Evolutionary conservation across 805 yeast genomes (phyloP).

Genomic region (Lipomyces oligophaga): DNA sequence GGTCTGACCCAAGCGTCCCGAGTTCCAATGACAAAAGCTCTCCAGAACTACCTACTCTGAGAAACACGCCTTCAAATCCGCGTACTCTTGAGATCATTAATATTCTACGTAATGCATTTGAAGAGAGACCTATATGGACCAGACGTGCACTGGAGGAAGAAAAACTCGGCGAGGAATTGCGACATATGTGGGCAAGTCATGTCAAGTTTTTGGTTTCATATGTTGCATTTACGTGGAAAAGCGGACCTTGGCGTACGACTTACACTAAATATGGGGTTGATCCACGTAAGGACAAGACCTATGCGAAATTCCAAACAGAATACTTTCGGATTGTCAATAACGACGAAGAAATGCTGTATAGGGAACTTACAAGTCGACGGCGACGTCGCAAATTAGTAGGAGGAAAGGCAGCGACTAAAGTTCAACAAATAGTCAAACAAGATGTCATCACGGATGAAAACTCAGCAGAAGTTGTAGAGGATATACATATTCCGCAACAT

Average conservation of each 20-base stretch:
- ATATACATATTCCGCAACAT: constrained; percentile 40
- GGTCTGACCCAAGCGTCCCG: constrained; percentile 30
- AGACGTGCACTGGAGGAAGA: constrained; percentile 57
- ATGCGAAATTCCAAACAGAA: constrained; percentile 75
- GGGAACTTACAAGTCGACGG: constrained; percentile 29
- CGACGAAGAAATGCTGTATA: constrained; percentile 22
- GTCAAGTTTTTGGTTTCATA: constrained; percentile 78
- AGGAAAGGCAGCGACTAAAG: constrained; percentile 4
- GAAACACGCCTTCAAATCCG: constrained; percentile 34
- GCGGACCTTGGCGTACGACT: constrained; percentile 94
- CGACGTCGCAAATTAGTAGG: too few species aligned
- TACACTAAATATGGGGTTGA: constrained; percentile 75
- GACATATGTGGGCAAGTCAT: constrained; percentile 36
- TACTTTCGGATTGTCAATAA: constrained; percentile 55
- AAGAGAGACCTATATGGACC: constrained; percentile 77
- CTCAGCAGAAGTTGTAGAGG: constrained; percentile 37
- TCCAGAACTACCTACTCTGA: constrained; percentile 40
- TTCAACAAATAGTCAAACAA: too few species aligned
- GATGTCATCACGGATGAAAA: constrained; percentile 30
- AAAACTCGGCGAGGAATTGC: constrained; percentile 33
- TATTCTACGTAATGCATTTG: constrained; percentile 48
- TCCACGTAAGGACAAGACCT: constrained; percentile 55
- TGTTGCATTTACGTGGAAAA: constrained; percentile 72
- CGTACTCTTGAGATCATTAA: constrained; percentile 34
- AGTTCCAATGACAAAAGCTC: constrained; percentile 34